Base-by-base conservation (phyloP, 441 rosid species). In the Populus hybrid region DNA sequence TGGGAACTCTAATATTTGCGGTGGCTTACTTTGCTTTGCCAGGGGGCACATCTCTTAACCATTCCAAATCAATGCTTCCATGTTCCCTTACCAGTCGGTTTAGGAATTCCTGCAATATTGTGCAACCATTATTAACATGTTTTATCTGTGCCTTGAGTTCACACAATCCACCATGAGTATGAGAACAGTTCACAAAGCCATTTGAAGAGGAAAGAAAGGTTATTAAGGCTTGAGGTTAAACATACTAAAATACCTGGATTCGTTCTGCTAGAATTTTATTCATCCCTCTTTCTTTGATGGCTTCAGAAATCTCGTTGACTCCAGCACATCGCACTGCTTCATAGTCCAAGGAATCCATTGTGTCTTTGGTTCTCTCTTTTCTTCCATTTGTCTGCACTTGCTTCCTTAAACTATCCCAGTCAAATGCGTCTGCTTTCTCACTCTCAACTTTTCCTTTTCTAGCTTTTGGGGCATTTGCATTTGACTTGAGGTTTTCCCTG, bases 251-350 rank as follows among this genome's bases (percentile, higher is more conserved):
- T 87, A 90, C 99, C 97, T 97, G 84, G 57, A 94, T 97, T 74
- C 99, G 84, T 79, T 84, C 93, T 20, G 99, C 99, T 79, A 97
- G 85, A 94, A 94, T 85, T 81, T 93, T 88, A 85, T 94, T 94
- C 97, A 94, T 94, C 57, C 99, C 99, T 77, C 99, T 85, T 77
- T 87, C 98, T 86, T 86, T 93, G 65, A 97, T 97, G 42, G 92
- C 73, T 1, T 87, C 82, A 46, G 99, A 80, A 73, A 97, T 90
- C 81, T 87, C 91, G 10, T 72, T 50, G 63, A 90, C 82, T 66
- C 72, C 70, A 66, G 93, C 93, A 57, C 81, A 64, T 83, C 99
- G 91, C 84, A 97, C 34, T 74, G 95, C 95, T 88, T 93, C 95
- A 72, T 91, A 94, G 87, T 97, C 98, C 63, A 94, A 63, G 57